Evolutionary conservation across 2,329 filamentous ascomycete genomes (phyloP).

Genomic region (Phaeosphaeriaceae sp.): DNA sequence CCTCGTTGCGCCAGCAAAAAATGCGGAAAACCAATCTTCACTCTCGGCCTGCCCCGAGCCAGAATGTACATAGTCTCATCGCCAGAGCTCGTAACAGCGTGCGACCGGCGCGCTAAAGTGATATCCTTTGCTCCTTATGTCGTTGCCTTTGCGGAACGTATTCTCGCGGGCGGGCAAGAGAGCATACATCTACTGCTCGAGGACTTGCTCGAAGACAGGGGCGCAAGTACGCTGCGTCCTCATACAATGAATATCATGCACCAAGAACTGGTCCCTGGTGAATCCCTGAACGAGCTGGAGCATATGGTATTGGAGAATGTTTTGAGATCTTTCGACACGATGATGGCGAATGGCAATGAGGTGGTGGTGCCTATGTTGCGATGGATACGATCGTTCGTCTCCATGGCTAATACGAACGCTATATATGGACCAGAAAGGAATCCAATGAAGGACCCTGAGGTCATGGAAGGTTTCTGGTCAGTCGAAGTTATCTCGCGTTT

Average conservation of each 20-base stretch:
- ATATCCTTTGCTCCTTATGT: neutral
- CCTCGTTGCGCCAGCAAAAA: neutral
- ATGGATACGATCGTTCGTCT: neutral
- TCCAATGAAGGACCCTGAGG: neutral
- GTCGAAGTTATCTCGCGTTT: neutral
- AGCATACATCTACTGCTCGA: neutral
- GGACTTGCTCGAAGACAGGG: neutral
- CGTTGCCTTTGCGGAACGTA: neutral
- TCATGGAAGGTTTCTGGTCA: neutral
- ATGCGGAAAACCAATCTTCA: neutral
- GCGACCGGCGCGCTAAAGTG: neutral
- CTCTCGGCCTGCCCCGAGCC: neutral
- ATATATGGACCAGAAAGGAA: neutral
- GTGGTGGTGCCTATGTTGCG: neutral
- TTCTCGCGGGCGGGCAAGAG: neutral
- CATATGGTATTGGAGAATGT: neutral
- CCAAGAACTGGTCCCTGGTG: neutral
- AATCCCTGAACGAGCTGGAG: neutral
- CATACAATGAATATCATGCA: neutral
- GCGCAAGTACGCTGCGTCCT: neutral
- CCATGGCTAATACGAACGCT: neutral
- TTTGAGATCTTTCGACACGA: neutral
- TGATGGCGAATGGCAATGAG: neutral
- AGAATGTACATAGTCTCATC: neutral
- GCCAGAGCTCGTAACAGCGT: neutral